Evolutionary conservation across 2,329 filamentous ascomycete genomes (phyloP).

Genomic region (Diaporthe eres): DNA sequence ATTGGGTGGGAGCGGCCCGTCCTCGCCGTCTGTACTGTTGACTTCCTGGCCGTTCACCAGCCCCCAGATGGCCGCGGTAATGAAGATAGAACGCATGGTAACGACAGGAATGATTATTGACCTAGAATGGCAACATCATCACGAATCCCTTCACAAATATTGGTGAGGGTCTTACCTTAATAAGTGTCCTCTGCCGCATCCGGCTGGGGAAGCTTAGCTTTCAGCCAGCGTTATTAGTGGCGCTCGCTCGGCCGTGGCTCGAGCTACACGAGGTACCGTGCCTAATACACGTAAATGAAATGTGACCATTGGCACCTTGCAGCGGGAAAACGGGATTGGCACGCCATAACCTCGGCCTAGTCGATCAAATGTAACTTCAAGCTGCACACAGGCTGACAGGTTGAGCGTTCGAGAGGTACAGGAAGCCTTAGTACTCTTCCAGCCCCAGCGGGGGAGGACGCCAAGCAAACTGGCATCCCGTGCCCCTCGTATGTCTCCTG

Average conservation of each 20-base stretch:
- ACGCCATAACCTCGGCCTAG: not conserved
- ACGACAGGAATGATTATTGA: too few species aligned
- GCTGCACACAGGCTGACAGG: not conserved
- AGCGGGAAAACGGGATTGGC: not conserved
- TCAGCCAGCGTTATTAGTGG: not conserved
- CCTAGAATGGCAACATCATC: too few species aligned
- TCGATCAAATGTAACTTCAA: not conserved
- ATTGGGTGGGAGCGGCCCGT: conserved; percentile 25
- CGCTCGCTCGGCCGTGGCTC: conserved; percentile 18
- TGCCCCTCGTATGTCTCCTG: not conserved
- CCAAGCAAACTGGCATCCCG: not conserved
- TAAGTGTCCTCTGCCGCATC: conserved; percentile 3
- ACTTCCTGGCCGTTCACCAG: not conserved
- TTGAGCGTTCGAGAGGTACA: not conserved
- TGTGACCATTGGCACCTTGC: conserved; percentile 18
- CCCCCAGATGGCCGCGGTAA: not conserved
- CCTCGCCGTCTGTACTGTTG: not conserved
- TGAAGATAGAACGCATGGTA: not conserved
- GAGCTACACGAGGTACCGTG: not conserved
- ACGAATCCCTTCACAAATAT: not conserved
- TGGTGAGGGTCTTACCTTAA: conserved; percentile 14
- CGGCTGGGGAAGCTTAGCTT: not conserved
- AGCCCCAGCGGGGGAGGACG: not conserved
- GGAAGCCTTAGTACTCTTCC: not conserved
- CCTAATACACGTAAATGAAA: not conserved